Conservation (phyloP, 1,139 yeast genomes). For the Spathaspora sp. region DNA sequence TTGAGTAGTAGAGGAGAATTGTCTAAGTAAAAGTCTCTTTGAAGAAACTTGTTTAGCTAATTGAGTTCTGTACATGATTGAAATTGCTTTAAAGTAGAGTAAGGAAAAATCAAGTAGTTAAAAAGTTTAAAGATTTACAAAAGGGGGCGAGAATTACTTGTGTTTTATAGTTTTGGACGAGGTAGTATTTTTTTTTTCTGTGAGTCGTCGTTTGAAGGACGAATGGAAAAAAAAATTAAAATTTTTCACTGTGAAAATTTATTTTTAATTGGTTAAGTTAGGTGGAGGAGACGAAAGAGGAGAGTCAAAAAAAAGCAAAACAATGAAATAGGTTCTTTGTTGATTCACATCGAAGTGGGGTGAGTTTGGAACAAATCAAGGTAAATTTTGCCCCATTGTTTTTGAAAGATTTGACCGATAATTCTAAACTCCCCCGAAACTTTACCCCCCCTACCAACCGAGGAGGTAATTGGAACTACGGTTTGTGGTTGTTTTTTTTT, state of each 20-base stretch:
- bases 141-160: neutral
- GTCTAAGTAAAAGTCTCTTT: slow-evolving; percentile 9
- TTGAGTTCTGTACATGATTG: slow-evolving; percentile 16
- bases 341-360: slow-evolving; percentile 1
- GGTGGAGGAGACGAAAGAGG: slow-evolving; percentile 1
- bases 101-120: neutral
- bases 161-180: neutral
- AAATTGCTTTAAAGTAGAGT: neutral
- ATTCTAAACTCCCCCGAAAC: neutral
- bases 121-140: neutral
- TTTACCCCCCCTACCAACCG: neutral
- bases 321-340: neutral
- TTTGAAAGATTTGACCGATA: neutral
- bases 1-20: slow-evolving; percentile 10
- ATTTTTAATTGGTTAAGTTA: slow-evolving; percentile 1
- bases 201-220: neutral
- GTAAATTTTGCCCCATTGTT: neutral
- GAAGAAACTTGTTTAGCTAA: slow-evolving; percentile 11
- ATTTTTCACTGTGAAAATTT: neutral
- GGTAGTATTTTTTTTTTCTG: neutral
- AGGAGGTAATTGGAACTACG: neutral
- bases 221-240: neutral
- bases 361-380: neutral
- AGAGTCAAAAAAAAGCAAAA: neutral
- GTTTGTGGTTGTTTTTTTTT: neutral